A percentile compares a stretch with the other conserved stretches of the same genome.
Conservation (phyloP, 257 asterid genomes). For the Solanum chiquidenum region DNA sequence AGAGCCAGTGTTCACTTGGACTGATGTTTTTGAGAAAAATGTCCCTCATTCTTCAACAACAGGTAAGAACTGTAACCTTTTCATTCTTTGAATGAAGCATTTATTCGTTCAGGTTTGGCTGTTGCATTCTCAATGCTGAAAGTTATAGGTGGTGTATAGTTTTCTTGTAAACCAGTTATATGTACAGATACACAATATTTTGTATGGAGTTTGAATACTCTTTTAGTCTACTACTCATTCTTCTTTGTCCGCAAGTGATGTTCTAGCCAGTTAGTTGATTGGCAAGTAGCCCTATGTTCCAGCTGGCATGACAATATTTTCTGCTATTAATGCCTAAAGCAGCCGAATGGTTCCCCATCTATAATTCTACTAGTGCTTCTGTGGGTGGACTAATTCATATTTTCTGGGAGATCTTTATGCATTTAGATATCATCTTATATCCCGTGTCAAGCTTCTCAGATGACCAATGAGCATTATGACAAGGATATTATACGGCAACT, state of each 20-base stretch:
- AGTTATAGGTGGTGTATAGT: not conserved
- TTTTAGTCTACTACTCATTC: not conserved
- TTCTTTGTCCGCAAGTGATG: not conserved
- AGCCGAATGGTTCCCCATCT: not conserved
- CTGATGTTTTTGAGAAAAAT: conserved; percentile 59
- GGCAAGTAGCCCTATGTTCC: not conserved
- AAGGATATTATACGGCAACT: not conserved
- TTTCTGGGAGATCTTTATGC: not conserved
- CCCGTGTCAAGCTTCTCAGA: not conserved
- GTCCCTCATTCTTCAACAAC: conserved; percentile 19
- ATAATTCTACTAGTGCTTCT: not conserved
- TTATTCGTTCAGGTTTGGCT: not conserved
- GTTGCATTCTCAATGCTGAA: not conserved
- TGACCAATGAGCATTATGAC: not conserved
- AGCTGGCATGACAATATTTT: not conserved
- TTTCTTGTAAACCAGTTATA: not conserved
- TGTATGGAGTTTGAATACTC: not conserved
- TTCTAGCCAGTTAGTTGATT: not conserved
- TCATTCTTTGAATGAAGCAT: not conserved
- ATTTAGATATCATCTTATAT: not conserved
- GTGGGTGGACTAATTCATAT: not conserved
- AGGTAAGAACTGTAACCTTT: conserved; percentile 18
- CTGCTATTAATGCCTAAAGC: not conserved
- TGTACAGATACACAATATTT: not conserved
- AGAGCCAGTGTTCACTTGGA: conserved; percentile 67